Conservation (phyloP, 352 stramenopile species). For the Phytophthora vignae region DNA sequence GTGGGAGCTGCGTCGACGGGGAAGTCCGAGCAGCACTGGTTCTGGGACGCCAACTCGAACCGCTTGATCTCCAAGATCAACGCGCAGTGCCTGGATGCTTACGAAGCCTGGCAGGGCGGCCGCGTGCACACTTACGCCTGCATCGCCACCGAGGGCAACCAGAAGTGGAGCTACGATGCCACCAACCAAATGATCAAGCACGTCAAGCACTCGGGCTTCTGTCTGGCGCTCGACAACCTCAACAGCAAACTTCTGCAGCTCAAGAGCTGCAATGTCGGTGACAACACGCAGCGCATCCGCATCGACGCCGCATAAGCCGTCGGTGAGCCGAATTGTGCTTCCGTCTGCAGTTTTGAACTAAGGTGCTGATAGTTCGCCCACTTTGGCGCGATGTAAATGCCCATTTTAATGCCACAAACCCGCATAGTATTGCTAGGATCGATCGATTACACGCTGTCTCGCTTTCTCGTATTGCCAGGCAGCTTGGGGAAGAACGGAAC, state of each 20-base stretch:
- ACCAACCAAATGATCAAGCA: slow-evolving; percentile 54
- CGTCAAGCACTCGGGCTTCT: slow-evolving; percentile 56
- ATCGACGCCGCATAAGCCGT: slow-evolving; percentile 33
- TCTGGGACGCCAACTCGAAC: slow-evolving; percentile 55
- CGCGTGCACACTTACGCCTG: slow-evolving; percentile 66
- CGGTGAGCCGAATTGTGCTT: not conserved
- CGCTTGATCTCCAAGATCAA: slow-evolving; percentile 52
- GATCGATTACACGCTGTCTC: slow-evolving; percentile 17
- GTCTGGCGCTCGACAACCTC: slow-evolving; percentile 57
- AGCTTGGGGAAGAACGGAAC: slow-evolving; percentile 72
- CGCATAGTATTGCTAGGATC: not conserved
- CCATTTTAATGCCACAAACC: not conserved
- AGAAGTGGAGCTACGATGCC: slow-evolving; percentile 66
- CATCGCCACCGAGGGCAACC: slow-evolving; percentile 59
- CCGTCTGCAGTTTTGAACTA: not conserved
- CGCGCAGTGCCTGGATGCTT: slow-evolving; percentile 67
- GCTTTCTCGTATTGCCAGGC: slow-evolving; percentile 15
- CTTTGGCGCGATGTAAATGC: not conserved
- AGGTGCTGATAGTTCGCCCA: not conserved
- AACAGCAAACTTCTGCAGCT: slow-evolving; percentile 56
- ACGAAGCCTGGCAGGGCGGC: slow-evolving; percentile 62
- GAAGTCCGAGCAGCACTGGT: slow-evolving; percentile 49
- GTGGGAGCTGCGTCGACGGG: slow-evolving; percentile 28
- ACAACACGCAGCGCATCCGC: slow-evolving; percentile 54
- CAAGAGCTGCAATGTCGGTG: slow-evolving; percentile 50